Evolutionary conservation across 1,284 basidiomycete species (phyloP).

Genomic region (Apiotrichum sp.): DNA sequence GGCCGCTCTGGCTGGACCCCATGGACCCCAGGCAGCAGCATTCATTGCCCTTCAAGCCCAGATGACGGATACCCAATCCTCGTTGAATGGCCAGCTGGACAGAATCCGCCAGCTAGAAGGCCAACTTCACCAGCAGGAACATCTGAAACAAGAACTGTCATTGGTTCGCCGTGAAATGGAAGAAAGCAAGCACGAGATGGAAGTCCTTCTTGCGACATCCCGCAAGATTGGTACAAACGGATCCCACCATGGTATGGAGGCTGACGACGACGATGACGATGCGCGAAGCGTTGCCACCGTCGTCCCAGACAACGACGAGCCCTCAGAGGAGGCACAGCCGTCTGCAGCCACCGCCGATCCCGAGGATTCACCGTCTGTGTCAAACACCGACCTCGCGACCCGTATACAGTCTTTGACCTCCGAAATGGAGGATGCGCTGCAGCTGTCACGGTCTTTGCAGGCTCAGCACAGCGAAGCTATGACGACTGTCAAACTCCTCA

Average conservation of each 20-base stretch:
- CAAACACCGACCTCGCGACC: slow-evolving; percentile 61
- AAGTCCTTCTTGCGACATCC: slow-evolving; percentile 27
- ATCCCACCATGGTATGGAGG: slow-evolving; percentile 54
- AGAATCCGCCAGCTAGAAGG: slow-evolving; percentile 77
- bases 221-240: slow-evolving; percentile 29
- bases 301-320: slow-evolving; percentile 45
- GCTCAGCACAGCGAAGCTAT: slow-evolving; percentile 73
- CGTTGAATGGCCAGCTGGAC: slow-evolving; percentile 71
- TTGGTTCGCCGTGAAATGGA: slow-evolving; percentile 66
- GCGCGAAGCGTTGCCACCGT: slow-evolving; percentile 40
- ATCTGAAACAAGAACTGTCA: slow-evolving; percentile 72
- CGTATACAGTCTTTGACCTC: slow-evolving; percentile 64
- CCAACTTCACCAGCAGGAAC: slow-evolving; percentile 74
- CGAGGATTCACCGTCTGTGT: background rate
- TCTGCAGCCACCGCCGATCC: background rate
- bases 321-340: background rate
- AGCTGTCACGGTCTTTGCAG: slow-evolving; percentile 67
- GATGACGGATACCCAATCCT: slow-evolving; percentile 76
- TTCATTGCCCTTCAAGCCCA: slow-evolving; percentile 70
- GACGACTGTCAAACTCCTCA: slow-evolving; percentile 67
- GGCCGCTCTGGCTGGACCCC: slow-evolving; percentile 44
- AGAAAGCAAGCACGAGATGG: slow-evolving; percentile 48
- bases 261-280: slow-evolving; percentile 46
- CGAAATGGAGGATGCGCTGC: slow-evolving; percentile 71
- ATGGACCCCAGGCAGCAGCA: slow-evolving; percentile 41